phyloP scores from a whole-genome alignment of 2,329 filamentous ascomycete species.

The Bipolaris cookei region DNA sequence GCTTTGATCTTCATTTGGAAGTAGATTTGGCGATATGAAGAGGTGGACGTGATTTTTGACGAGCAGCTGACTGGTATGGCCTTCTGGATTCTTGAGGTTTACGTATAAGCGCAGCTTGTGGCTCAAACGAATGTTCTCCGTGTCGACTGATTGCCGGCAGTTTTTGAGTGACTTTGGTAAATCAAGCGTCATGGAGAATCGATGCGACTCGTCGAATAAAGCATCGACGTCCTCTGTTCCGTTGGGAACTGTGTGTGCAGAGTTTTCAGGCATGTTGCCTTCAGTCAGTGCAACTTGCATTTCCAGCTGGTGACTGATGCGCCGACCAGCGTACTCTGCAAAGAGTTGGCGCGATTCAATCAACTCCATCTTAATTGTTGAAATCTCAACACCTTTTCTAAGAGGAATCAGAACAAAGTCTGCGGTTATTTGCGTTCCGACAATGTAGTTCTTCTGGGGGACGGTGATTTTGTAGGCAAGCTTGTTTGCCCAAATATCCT shows the following conservation, averaged over 20 bases:
- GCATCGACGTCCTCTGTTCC: slow-evolving; percentile 47
- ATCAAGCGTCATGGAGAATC: slow-evolving; percentile 65
- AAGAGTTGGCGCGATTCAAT: slow-evolving; percentile 64
- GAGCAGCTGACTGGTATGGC: slow-evolving; percentile 90
- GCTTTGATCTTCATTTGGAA: slow-evolving; percentile 85
- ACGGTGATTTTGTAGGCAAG: slow-evolving; percentile 93
- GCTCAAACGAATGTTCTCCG: slow-evolving; percentile 85
- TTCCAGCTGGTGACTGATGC: slow-evolving; percentile 41
- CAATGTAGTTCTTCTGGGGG: slow-evolving; percentile 91
- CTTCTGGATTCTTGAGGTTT: slow-evolving; percentile 91
- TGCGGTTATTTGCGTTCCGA: slow-evolving; percentile 83
- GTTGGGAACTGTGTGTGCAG: slow-evolving; percentile 36
- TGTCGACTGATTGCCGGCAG: slow-evolving; percentile 89
- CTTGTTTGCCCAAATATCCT: slow-evolving; percentile 98
- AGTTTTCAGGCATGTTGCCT: slow-evolving; percentile 46
- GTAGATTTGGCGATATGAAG: slow-evolving; percentile 93
- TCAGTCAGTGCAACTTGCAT: slow-evolving; percentile 44
- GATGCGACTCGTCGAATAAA: slow-evolving; percentile 62
- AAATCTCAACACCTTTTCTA: slow-evolving; percentile 84
- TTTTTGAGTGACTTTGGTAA: slow-evolving; percentile 81
- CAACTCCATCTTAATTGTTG: slow-evolving; percentile 80
- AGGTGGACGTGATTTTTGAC: slow-evolving; percentile 90
- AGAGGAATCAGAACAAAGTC: slow-evolving; percentile 88
- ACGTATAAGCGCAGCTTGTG: slow-evolving; percentile 94
- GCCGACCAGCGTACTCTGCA: slow-evolving; percentile 53